Percentiles rank a stretch among this genome's conserved stretches.
Conservation (phyloP, 305 asterid species). For the Fraxinus xanthoxyloides region DNA sequence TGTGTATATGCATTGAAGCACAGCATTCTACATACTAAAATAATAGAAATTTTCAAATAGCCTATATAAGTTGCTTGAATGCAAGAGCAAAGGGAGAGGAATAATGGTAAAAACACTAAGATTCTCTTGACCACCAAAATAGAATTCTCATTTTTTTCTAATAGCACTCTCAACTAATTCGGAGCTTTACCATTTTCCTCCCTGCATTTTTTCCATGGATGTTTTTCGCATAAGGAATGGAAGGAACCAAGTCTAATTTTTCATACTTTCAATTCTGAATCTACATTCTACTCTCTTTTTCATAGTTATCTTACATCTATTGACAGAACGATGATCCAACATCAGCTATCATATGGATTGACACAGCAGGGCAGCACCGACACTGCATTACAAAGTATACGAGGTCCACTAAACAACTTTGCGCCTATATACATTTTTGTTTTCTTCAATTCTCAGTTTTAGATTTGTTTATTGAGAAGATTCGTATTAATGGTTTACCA, state of each 20-base stretch:
- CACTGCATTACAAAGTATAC: not conserved
- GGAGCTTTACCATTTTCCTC: constrained; percentile 5
- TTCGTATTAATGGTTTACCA: not conserved
- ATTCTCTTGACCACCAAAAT: not conserved
- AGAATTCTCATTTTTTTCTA: not conserved
- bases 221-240: not conserved
- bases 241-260: not conserved
- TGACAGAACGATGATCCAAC: not conserved
- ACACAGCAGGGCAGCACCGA: not conserved
- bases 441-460: constrained; percentile 7
- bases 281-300: not conserved
- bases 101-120: not conserved
- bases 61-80: not conserved
- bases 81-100: not conserved
- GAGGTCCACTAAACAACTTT: not conserved
- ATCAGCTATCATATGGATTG: not conserved
- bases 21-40: not conserved
- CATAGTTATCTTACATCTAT: not conserved
- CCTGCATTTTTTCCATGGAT: not conserved
- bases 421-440: not conserved
- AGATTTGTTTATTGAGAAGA: constrained; percentile 10
- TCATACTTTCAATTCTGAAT: not conserved
- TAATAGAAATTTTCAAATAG: not conserved
- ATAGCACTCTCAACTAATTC: not conserved
- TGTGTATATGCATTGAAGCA: not conserved